phyloP scores from a whole-genome alignment of 805 yeast species.

The Myxozyma lipomycoides region DNA sequence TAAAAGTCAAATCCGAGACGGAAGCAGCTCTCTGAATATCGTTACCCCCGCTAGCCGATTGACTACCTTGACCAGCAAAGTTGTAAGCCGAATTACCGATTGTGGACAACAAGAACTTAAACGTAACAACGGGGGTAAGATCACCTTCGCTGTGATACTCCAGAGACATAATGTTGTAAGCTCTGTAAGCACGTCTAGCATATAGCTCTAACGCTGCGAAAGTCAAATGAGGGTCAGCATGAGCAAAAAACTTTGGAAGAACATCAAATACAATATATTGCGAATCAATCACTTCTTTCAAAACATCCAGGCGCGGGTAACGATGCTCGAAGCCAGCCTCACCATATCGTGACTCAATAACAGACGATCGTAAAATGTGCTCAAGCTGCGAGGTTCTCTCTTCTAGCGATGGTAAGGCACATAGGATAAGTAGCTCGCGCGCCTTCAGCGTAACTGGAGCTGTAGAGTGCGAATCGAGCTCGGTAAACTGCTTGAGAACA shows the following conservation, averaged over 20 bases:
- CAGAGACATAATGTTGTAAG: slow-evolving; percentile 81
- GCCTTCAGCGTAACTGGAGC: slow-evolving; percentile 94
- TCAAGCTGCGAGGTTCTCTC: slow-evolving; percentile 97
- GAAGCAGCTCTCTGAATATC: slow-evolving; percentile 72
- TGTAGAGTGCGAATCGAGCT: slow-evolving; percentile 82
- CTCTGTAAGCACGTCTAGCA: slow-evolving; percentile 94
- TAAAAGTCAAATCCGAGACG: slow-evolving; percentile 84
- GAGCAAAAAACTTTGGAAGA: slow-evolving; percentile 81
- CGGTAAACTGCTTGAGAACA: slow-evolving; percentile 73
- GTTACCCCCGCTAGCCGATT: slow-evolving; percentile 28
- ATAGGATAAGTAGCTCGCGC: slow-evolving; percentile 92
- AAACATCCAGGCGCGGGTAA: slow-evolving; percentile 72
- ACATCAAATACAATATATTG: slow-evolving; percentile 96
- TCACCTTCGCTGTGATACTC: slow-evolving; percentile 50
- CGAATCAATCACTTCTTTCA: slow-evolving; percentile 92
- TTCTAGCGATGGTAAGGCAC: slow-evolving; percentile 91
- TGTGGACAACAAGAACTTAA: slow-evolving; percentile 84
- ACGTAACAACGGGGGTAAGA: slow-evolving; percentile 65
- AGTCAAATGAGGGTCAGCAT: slow-evolving; percentile 80
- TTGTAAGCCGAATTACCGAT: slow-evolving; percentile 68
- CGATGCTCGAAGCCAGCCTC: slow-evolving; percentile 71
- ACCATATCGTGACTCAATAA: slow-evolving; percentile 84
- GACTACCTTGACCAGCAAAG: slow-evolving; percentile 40
- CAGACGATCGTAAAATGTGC: slow-evolving; percentile 88
- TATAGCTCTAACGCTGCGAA: slow-evolving; percentile 97